Percentiles rank a stretch among this genome's conserved stretches.
These are phyloP conservation scores for Tuber calosporum DNA, from an alignment of 495 filamentous ascomycete genomes.

Conservation along the genomic window DNA sequence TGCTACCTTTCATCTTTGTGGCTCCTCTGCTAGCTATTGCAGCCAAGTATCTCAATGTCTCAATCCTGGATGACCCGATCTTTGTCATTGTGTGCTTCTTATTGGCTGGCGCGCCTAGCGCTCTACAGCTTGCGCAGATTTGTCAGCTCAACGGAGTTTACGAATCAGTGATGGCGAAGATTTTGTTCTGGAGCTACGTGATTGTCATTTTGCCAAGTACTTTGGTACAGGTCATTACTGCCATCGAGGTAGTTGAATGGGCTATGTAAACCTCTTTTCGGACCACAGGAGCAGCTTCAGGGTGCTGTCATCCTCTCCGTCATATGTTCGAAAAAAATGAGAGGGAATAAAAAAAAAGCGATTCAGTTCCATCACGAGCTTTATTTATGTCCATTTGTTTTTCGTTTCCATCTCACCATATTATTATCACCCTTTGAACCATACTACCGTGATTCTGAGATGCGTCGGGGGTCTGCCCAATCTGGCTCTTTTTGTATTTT, in stretches of 20 bases:
- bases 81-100: slow-evolving; percentile 97
- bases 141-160: slow-evolving; percentile 97
- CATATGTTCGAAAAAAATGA: not conserved
- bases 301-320: not conserved
- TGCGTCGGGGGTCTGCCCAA: slow-evolving; percentile 5
- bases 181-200: slow-evolving; percentile 96
- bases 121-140: slow-evolving; percentile 91
- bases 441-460: not conserved
- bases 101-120: slow-evolving; percentile 86
- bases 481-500: slow-evolving; percentile 13
- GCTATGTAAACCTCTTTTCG: slow-evolving; percentile 44
- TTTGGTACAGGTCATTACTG: slow-evolving; percentile 78
- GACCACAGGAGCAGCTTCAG: slow-evolving; percentile 3
- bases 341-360: not conserved
- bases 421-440: not conserved
- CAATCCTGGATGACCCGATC: slow-evolving; percentile 94
- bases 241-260: slow-evolving; percentile 91
- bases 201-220: slow-evolving; percentile 78
- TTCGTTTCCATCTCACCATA: not conserved
- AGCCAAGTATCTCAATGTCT: slow-evolving; percentile 86
- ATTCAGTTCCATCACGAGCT: not conserved
- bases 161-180: slow-evolving; percentile 82
- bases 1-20: slow-evolving; percentile 87
- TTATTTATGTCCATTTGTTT: not conserved
- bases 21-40: slow-evolving; percentile 82